Percentiles rank a stretch among this genome's conserved stretches.
phyloP scores from a whole-genome alignment of 202 grass and related monocot species.

The Tripidium arundinaceum region DNA sequence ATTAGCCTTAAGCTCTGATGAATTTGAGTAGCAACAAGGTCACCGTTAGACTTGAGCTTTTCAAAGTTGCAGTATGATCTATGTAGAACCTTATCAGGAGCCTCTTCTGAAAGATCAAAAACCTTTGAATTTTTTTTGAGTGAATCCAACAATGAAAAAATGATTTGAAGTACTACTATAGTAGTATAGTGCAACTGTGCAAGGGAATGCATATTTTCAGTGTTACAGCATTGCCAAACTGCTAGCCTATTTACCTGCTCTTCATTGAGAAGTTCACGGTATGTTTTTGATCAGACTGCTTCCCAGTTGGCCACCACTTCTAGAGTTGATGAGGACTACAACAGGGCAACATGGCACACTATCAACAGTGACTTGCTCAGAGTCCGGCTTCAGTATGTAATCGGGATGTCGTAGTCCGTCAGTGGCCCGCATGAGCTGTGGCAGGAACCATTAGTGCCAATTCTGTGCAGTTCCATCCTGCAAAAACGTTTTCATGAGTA shows the following conservation, averaged over 20 bases:
- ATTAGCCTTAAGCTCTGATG: conserved; percentile 63
- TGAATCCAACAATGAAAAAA: conserved; percentile 3
- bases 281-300: conserved; percentile 69
- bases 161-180: background rate
- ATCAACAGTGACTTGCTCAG: background rate
- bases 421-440: conserved; percentile 9
- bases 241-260: conserved; percentile 56
- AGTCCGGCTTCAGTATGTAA: conserved; percentile 72
- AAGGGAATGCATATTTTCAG: background rate
- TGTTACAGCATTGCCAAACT: background rate
- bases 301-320: conserved; percentile 85
- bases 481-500: background rate
- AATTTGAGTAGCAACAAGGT: conserved; percentile 47
- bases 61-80: conserved; percentile 83
- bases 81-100: conserved; percentile 81
- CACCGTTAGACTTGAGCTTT: conserved; percentile 51
- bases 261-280: conserved; percentile 75
- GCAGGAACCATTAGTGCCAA: conserved; percentile 5
- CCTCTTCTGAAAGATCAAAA: conserved; percentile 85
- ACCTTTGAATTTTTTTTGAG: conserved; percentile 41
- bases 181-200: too few relatives aligned
- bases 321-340: conserved; percentile 94
- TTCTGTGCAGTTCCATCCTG: conserved; percentile 48
- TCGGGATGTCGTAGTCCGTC: conserved; percentile 71
- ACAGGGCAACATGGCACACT: conserved; percentile 53